These are phyloP conservation scores for Rubus idaeus DNA, from an alignment of 306 rosid species.

Conservation along the genomic window DNA sequence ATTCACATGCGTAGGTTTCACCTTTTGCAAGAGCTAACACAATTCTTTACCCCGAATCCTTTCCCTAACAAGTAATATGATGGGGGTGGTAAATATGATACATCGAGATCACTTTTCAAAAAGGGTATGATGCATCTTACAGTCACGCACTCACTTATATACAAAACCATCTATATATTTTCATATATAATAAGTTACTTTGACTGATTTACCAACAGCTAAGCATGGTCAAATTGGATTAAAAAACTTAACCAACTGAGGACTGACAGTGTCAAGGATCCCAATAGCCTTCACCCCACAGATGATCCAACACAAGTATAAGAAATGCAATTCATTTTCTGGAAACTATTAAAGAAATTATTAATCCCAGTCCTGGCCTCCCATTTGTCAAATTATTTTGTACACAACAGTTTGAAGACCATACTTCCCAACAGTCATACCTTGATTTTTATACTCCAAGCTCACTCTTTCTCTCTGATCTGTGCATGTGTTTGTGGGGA, in stretches of 20 bases:
- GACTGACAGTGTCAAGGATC: constrained; percentile 23
- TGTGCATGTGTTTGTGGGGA: constrained; percentile 50
- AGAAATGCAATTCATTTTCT: constrained; percentile 13
- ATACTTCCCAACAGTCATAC: not conserved
- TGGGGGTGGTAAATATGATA: not conserved
- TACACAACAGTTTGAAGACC: not conserved
- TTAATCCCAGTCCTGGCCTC: not conserved
- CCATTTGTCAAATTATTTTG: constrained; percentile 6
- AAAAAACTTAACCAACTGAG: not conserved
- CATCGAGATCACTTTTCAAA: not conserved
- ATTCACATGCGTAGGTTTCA: too few species aligned
- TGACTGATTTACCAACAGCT: constrained; percentile 11
- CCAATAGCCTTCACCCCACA: constrained; percentile 20
- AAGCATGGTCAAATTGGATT: constrained; percentile 28
- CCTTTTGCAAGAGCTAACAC: too few species aligned
- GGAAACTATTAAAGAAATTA: constrained; percentile 13
- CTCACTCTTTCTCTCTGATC: not conserved
- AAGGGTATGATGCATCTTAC: not conserved
- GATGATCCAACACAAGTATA: constrained; percentile 14
- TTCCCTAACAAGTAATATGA: too few species aligned
- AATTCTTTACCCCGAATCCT: too few species aligned
- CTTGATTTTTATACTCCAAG: not conserved
- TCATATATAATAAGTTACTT: not conserved
- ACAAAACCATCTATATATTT: not conserved
- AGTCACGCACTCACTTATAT: not conserved